These are phyloP conservation scores for Parathielavia hyrcaniae DNA, from an alignment of 495 filamentous ascomycete species.

Conservation along the genomic window DNA sequence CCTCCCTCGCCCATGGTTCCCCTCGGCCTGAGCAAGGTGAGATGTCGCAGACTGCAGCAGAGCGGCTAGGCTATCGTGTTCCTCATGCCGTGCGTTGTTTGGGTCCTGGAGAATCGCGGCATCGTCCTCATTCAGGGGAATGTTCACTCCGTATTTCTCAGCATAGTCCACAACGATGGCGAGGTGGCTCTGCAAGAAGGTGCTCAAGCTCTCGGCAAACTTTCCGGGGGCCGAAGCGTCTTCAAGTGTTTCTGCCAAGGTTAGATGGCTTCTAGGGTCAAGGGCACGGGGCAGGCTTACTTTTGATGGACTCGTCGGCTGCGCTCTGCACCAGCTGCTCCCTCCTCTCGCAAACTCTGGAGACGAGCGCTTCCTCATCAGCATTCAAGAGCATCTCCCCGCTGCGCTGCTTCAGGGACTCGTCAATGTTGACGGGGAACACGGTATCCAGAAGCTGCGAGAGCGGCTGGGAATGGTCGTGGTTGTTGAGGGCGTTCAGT, in stretches of 20 bases:
- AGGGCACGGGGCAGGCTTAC: constrained; percentile 24
- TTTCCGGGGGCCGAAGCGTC: constrained; percentile 77
- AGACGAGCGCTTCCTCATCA: constrained; percentile 69
- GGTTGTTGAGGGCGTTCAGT: constrained; percentile 58
- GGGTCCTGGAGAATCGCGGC: constrained; percentile 16
- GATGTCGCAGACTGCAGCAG: constrained; percentile 26
- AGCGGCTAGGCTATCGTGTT: constrained; percentile 32
- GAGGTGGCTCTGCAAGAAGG: constrained; percentile 70
- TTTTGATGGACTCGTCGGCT: constrained; percentile 49
- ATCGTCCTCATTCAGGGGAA: constrained; percentile 31
- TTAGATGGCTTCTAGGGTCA: constrained; percentile 22
- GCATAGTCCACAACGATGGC: constrained; percentile 53
- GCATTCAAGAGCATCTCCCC: constrained; percentile 58
- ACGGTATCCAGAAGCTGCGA: constrained; percentile 64
- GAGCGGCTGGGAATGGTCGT: constrained; percentile 52
- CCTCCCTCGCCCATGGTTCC: constrained; percentile 5
- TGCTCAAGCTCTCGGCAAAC: constrained; percentile 66
- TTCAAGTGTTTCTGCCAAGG: constrained; percentile 47
- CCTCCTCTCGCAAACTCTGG: constrained; percentile 55
- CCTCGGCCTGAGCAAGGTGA: constrained; percentile 11
- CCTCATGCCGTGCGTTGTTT: constrained; percentile 21
- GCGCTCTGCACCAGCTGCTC: constrained; percentile 58
- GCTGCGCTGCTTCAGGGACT: constrained; percentile 56
- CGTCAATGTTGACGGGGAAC: constrained; percentile 65
- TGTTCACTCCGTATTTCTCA: constrained; percentile 38